Percentiles rank a stretch among this genome's conserved stretches.
phyloP scores from a whole-genome alignment of 805 yeast genomes.

The Yarrowia sp. region DNA sequence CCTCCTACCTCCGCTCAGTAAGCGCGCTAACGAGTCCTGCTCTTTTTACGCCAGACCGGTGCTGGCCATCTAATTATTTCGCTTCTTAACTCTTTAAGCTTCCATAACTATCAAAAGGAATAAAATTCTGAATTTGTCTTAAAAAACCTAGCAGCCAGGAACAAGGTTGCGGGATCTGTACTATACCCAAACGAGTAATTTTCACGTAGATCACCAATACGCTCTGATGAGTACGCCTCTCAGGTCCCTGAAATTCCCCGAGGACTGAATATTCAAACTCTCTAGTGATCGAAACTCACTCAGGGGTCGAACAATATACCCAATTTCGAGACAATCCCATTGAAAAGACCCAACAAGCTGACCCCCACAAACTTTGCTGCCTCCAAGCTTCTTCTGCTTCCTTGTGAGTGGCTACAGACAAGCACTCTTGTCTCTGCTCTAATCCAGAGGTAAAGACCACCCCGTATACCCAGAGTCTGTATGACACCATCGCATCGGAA shows the following conservation, averaged over 20 bases:
- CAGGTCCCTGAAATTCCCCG: too few relatives aligned
- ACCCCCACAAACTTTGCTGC: background rate
- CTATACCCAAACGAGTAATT: background rate
- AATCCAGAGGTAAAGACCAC: background rate
- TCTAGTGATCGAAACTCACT: background rate
- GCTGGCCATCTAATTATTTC: background rate
- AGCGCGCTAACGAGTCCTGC: background rate
- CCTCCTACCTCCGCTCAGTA: conserved; percentile 5
- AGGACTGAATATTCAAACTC: background rate
- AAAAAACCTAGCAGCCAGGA: background rate
- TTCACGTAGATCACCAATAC: background rate
- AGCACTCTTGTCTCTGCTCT: background rate
- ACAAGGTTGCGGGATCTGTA: conserved; percentile 20
- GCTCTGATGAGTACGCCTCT: background rate
- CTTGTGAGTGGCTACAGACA: background rate
- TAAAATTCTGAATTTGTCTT: background rate
- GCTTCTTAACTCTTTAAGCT: conserved; percentile 4
- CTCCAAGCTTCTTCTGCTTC: background rate
- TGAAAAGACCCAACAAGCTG: background rate
- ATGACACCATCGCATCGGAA: too few relatives aligned
- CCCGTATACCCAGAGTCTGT: background rate
- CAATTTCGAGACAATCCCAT: too few relatives aligned
- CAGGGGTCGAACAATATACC: background rate
- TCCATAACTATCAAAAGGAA: background rate
- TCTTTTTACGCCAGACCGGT: background rate